Conservation (phyloP, 768 basidiomycete genomes). For the Psilocybe azurescens region DNA sequence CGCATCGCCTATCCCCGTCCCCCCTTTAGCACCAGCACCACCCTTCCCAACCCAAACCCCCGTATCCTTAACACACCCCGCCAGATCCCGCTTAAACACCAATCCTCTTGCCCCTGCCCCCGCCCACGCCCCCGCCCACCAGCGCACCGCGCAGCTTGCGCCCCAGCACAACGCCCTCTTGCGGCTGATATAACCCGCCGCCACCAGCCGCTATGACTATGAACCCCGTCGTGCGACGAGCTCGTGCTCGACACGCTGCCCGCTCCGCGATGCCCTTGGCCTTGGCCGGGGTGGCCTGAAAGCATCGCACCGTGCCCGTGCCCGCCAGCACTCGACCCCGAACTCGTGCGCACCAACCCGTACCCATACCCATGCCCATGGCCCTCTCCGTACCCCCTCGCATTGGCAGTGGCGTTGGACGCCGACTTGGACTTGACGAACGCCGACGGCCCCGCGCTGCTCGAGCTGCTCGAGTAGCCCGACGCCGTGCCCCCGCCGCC, state of each 20-base stretch:
- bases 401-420: not conserved
- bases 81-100: constrained; percentile 72
- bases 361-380: not conserved
- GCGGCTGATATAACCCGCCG: no score
- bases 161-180: constrained; percentile 57
- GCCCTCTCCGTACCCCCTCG: no score
- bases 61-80: constrained; percentile 32
- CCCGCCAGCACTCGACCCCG: constrained; percentile 31
- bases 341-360: constrained; percentile 5
- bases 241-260: constrained; percentile 1
- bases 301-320: constrained; percentile 13
- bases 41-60: constrained; percentile 25
- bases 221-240: not conserved
- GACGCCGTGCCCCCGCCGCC: no score
- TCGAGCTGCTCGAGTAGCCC: not conserved
- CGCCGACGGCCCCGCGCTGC: not conserved
- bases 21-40: not conserved
- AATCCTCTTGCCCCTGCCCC: constrained; percentile 45
- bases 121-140: constrained; percentile 39
- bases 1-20: constrained; percentile 16
- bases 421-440: not conserved
- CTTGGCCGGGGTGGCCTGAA: no score
- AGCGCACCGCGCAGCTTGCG: constrained; percentile 51
- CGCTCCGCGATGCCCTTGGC: not conserved
- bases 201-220: not conserved